Percentiles rank a stretch among this genome's conserved stretches.
phyloP scores from a whole-genome alignment of 768 basidiomycete genomes.

The Panaeolus papilionaceus region DNA sequence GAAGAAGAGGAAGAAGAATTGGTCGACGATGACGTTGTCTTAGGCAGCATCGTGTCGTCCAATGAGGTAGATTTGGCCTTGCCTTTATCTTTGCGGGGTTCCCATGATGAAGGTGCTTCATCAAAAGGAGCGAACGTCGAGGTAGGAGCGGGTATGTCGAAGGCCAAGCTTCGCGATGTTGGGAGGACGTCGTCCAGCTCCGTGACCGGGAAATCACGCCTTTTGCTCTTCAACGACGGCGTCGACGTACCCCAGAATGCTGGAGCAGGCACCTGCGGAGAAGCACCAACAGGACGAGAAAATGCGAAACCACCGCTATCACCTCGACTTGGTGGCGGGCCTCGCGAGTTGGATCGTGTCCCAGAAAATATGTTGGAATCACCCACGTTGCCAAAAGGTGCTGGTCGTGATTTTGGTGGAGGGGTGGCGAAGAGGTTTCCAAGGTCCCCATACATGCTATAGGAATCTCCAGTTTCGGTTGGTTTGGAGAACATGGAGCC shows the following conservation, averaged over 20 bases:
- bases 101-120: neutral
- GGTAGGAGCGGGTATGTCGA: neutral
- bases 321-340: constrained; percentile 1
- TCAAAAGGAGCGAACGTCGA: constrained; percentile 17
- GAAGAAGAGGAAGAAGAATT: neutral
- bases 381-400: constrained; percentile 12
- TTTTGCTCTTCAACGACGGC: constrained; percentile 17
- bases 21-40: neutral
- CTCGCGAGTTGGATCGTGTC: constrained; percentile 3
- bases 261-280: constrained; percentile 5
- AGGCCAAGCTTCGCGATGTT: constrained; percentile 7
- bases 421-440: constrained; percentile 10
- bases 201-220: constrained; percentile 14
- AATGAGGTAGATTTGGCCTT: constrained; percentile 8
- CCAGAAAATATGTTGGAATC: constrained; percentile 6
- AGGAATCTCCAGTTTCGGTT: neutral
- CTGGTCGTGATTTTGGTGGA: constrained; percentile 1
- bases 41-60: constrained; percentile 12
- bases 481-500: constrained; percentile 4
- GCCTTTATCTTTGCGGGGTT: constrained; percentile 13
- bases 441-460: constrained; percentile 11
- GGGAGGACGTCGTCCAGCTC: constrained; percentile 11
- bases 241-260: constrained; percentile 11
- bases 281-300: constrained; percentile 5
- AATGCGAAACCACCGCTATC: constrained; percentile 1